Evolutionary conservation across 1,139 yeast species (phyloP), one percentile per base, ranked within the genome.

Genomic region (Taphrina pruni): DNA sequence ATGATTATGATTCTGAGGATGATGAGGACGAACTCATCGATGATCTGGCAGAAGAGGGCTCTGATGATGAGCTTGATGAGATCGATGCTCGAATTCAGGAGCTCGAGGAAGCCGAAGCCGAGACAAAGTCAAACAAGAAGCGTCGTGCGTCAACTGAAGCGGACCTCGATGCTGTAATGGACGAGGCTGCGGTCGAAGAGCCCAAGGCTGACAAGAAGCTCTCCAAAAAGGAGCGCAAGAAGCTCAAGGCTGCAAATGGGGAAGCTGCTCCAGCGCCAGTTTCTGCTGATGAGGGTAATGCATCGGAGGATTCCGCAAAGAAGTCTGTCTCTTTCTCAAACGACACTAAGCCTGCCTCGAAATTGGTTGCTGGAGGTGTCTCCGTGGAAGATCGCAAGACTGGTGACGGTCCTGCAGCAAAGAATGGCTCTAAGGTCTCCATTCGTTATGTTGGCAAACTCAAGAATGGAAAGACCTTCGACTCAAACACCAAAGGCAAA

Each of bases 381-480:
- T 82, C 89, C 72, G 83, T 93, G 76, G 99, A 94, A 84, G 99
- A 95, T 83, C 88, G 96, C 81, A 88, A 88, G 74, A 80, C 84
- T 71, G 99, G 99, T 77, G 85, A 87, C 72, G 99, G 99, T 71
- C 87, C 90, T 76, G 83, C 85, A 72, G 97, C 96, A 78, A 93
- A 92, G 84, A 84, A 86, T 75, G 96, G 97, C 74, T 86, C 90
- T 82, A 91, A 86, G 80, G 97, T 94, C 74, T 96, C 97, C 78
- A 93, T 94, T 81, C 88, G 99, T 84, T 95, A 94, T 86, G 90
- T 94, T 77, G 99, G 99, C 78, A 94, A 94, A 83, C 88, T 94
- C 79, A 89, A 89, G 83, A 92, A 92, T 83, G 99, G 98, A 75
- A 90, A 90, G 80, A 94, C 90, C 61, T 94, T 94, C 76, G 99